These are phyloP conservation scores for Cyberlindnera americana DNA, from an alignment of 805 yeast genomes.

Conservation along the genomic window DNA sequence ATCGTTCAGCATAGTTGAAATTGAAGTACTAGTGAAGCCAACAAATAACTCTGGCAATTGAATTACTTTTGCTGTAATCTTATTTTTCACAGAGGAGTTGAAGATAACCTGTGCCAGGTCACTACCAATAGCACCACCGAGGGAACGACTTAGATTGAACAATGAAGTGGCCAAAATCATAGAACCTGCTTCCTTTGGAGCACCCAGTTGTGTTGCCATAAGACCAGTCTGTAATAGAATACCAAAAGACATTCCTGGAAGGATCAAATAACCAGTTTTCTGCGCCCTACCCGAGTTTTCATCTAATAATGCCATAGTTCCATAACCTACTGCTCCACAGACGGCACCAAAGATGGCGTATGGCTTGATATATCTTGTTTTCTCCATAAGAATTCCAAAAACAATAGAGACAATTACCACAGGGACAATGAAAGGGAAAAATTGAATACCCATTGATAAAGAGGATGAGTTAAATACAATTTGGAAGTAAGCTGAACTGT, in stretches of 20 bases:
- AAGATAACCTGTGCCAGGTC: conserved; percentile 34
- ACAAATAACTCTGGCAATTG: not conserved
- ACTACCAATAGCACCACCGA: conserved; percentile 42
- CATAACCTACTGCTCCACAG: conserved; percentile 41
- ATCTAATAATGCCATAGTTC: conserved; percentile 39
- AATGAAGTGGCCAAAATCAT: conserved; percentile 43
- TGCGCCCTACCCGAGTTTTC: conserved; percentile 34
- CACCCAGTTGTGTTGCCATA: conserved; percentile 42
- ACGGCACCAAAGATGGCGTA: conserved; percentile 34
- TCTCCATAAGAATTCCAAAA: conserved; percentile 36
- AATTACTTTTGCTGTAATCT: not conserved
- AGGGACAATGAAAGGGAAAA: conserved; percentile 40
- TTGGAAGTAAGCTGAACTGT: conserved; percentile 7
- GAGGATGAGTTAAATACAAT: conserved; percentile 36
- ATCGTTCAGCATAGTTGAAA: not conserved
- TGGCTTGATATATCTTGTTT: conserved; percentile 39
- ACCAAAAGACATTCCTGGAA: conserved; percentile 48
- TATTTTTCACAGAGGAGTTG: conserved; percentile 26
- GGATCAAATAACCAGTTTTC: conserved; percentile 43
- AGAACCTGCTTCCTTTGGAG: conserved; percentile 48
- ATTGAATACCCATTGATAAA: conserved; percentile 42
- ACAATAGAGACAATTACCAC: conserved; percentile 28
- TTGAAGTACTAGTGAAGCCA: not conserved
- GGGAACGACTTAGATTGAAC: conserved; percentile 37
- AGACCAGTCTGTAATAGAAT: conserved; percentile 42